Evolutionary conservation across 352 stramenopile species (phyloP), one percentile per base, ranked within the genome.

Genomic region (Lagenidium sp.): DNA sequence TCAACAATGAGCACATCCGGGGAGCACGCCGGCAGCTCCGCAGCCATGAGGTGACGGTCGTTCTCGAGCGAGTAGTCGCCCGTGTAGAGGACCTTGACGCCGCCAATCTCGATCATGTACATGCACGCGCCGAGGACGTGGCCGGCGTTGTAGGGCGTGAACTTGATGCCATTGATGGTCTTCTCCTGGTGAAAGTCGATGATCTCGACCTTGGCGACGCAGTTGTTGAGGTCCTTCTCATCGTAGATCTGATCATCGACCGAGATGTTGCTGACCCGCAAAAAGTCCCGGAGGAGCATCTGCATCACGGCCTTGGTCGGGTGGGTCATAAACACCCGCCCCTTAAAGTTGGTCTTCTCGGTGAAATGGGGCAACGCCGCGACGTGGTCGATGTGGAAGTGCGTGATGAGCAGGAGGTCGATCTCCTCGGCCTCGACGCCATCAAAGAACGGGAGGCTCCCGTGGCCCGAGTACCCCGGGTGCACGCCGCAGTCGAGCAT

Each of bases 311-410:
- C 96, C 57, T 98, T 98, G 12, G 97, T 99, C 16, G 96, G 93
- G 68, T 99, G 95, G 25, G 97, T 99, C 95, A 99, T 99, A 68
- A 99, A 99, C 40, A 99, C 96, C 34, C 75, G 72, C 21, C 95
- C 96, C 44, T 95, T 96, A 51, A 99, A 99, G 44, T 94, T 89
- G 15, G 96, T 99, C 60, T 98, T 96, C 64, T 99, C 97, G 1
- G 96, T 99, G 39, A 99, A 97, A 59, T 99, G 98, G 13, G 97
- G 97, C 32, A 99, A 54, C n/a, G 89, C 95, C 2, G 96, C 97
- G 7, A 97, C 96, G 66, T 99, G 97, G 68, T 99, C 97, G 42
- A 99, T 91, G 71, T 99, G 97, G 70, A 99, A 99, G 63, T 99
- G 97, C 39, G 96, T 98, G 39, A 99, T 96, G 22, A 99, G 68